Evolutionary conservation across 2,329 filamentous ascomycete genomes (phyloP), one percentile per base, ranked within the genome.

Genomic region (Fonsecaea pedrosoi): DNA sequence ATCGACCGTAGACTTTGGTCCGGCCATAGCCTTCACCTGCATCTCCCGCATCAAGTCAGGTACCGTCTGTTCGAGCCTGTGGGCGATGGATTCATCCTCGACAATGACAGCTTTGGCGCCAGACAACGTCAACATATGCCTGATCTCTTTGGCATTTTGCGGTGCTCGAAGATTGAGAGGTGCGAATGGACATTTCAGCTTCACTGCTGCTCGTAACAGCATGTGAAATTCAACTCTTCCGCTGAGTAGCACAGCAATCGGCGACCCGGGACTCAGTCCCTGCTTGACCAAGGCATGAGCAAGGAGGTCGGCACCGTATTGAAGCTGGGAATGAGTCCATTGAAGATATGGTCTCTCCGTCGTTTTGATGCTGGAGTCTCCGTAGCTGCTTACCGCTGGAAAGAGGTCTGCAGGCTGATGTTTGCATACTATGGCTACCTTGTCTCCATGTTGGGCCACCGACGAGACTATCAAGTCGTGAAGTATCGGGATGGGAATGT

Each of bases 11-110:
- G 18, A 32, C n/a, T 25, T 21, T 13, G 25, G 35, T 32, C 32
- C 62, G 8, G 40, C 21, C 32, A 65, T 34, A 13, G 59, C 38
- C 35, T 54, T 65, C 42, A 54, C 62, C 25, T 60, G 55, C 62
- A 65, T 65, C 7, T 60, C 55, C 18, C 13, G 32, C 62, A 65
- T 60, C 55, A 65, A 37, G n/a, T 60, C 55, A 6, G 55, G 55
- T 13, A 54, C 62, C 18, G 25, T 60, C 4, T 38, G 18, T 37
- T 65, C 55, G n/a, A 65, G 30, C 18, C 40, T 35, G 13, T 54
- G 34, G 10, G 37, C 62, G 21, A 65, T 34, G 4, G 18, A 38
- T 1, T 30, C 55, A 21, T 60, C 53, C 15, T 60, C 62, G n/a
- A 65, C 37, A 42, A 65, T 34, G 5, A 65, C 15, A 4, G 55